Base-by-base conservation (phyloP, 169 alveolate genomes). In the Babesia divergens region DNA sequence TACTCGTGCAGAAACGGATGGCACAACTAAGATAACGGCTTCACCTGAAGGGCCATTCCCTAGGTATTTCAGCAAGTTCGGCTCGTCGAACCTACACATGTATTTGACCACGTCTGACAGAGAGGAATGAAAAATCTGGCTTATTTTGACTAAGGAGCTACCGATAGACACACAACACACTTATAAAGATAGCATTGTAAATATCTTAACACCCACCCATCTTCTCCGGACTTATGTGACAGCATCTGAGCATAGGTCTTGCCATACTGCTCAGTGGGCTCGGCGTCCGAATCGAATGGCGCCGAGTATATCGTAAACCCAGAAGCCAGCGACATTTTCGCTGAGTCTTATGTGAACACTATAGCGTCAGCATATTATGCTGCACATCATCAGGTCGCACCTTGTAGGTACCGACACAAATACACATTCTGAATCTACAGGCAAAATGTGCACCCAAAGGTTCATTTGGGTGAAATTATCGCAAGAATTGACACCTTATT, bases 231-330 rank as follows among this genome's bases (percentile, higher is more conserved):
- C 32, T 66, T 55, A 1, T 67, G 68, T 18, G 64, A 13, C 13
- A 77, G 75, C 50, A 65, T 37, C 43, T 68, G 53, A 29, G 37
- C 55, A 35, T 80, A 80, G 20, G 38, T 18, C 40, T 46, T 40
- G 28, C 88, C 88, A 35, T 80, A 43, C 28, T 70, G 68, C 32
- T 68, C 84, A 22, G 31, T 34, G n/a, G 77, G 28, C 65, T 80
- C 88, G 18, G 74, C 72, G 52, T 80, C 88, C 42, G 88, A 71
- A 32, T 80, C 88, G 64, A 43, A 80, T 40, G 65, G 55, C 0
- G 62, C 60, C 31, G 68, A 66, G 50, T 58, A 69, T 0, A 53
- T 42, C 32, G 65, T 54, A 29, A 65, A 31, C 18, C 60, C 52
- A 4, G 70, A 37, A 8, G 56, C 40, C 13, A 64, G 35, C 13